Conservation (phyloP, 768 basidiomycete species). For the Porphyrellus cyaneotinctus region DNA sequence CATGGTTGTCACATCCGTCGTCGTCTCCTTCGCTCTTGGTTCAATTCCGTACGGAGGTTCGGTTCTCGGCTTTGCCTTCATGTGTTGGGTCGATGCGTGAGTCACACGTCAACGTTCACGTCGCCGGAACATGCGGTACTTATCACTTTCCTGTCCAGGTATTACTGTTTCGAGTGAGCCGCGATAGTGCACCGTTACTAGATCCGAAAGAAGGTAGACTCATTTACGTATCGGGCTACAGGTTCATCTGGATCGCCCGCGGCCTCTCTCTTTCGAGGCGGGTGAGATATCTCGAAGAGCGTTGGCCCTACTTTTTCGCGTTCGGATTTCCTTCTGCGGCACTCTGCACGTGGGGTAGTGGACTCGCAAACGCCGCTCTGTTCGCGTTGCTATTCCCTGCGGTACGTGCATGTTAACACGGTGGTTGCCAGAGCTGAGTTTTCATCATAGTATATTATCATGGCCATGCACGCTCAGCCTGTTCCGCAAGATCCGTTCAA, state of each 20-base stretch:
- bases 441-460: constrained; percentile 67
- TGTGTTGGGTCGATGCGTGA: constrained; percentile 87
- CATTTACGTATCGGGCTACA: constrained; percentile 28
- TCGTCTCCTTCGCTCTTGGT: constrained; percentile 60
- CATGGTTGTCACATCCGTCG: constrained; percentile 75
- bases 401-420: constrained; percentile 40
- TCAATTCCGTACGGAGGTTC: constrained; percentile 65
- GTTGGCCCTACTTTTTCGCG: constrained; percentile 86
- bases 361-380: constrained; percentile 74
- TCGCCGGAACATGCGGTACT: constrained; percentile 1
- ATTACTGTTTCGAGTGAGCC: constrained; percentile 85
- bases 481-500: constrained; percentile 74
- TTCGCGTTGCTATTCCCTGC: constrained; percentile 81
- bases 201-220: not conserved
- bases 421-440: constrained; percentile 4
- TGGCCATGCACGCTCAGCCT: constrained; percentile 76
- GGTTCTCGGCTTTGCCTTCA: constrained; percentile 58
- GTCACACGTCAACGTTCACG: constrained; percentile 33
- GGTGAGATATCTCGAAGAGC: constrained; percentile 75
- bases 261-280: constrained; percentile 65
- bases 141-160: constrained; percentile 41
- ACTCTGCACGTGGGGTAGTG: constrained; percentile 68
- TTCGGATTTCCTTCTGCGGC: constrained; percentile 78
- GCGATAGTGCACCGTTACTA: not conserved
- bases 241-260: constrained; percentile 76